Conservation (phyloP, 306 rosid species). For the Vigna nakashimae region DNA sequence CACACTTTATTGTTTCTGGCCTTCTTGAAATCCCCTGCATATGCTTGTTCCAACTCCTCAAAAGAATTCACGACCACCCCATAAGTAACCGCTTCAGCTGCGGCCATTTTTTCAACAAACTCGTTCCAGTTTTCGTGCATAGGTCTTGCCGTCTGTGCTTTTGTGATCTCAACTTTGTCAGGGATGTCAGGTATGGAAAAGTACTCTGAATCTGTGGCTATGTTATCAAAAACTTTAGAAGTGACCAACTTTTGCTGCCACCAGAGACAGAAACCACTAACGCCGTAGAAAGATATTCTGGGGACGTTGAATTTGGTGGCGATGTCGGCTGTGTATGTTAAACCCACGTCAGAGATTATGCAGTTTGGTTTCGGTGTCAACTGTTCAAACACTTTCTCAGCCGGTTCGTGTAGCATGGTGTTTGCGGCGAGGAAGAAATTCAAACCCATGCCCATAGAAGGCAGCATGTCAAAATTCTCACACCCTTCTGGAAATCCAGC, state of each 20-base stretch:
- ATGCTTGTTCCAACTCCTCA: conserved; percentile 61
- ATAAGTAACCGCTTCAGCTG: conserved; percentile 55
- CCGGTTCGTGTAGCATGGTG: conserved; percentile 48
- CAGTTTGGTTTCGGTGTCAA: conserved; percentile 61
- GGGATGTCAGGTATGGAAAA: conserved; percentile 56
- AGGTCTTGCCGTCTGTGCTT: conserved; percentile 42
- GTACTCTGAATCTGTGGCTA: conserved; percentile 48
- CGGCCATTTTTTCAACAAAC: conserved; percentile 39
- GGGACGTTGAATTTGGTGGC: conserved; percentile 58
- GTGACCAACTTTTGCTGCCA: conserved; percentile 27
- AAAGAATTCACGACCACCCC: conserved; percentile 64
- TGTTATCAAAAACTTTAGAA: conserved; percentile 42
- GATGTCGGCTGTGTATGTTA: conserved; percentile 63
- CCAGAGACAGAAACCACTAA: conserved; percentile 50
- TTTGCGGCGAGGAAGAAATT: conserved; percentile 43
- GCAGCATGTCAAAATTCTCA: conserved; percentile 68
- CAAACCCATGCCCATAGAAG: conserved; percentile 46
- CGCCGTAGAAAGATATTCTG: conserved; percentile 64
- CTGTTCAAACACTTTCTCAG: conserved; percentile 42
- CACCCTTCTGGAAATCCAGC: conserved; percentile 66
- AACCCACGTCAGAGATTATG: conserved; percentile 64
- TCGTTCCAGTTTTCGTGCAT: conserved; percentile 24
- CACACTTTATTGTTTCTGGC: conserved; percentile 43
- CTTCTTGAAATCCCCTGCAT: conserved; percentile 51
- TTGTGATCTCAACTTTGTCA: conserved; percentile 53